Evolutionary conservation across 352 stramenopile species (phyloP), one percentile per base, ranked within the genome.

Genomic region (Aphanomyces cochlioides): DNA sequence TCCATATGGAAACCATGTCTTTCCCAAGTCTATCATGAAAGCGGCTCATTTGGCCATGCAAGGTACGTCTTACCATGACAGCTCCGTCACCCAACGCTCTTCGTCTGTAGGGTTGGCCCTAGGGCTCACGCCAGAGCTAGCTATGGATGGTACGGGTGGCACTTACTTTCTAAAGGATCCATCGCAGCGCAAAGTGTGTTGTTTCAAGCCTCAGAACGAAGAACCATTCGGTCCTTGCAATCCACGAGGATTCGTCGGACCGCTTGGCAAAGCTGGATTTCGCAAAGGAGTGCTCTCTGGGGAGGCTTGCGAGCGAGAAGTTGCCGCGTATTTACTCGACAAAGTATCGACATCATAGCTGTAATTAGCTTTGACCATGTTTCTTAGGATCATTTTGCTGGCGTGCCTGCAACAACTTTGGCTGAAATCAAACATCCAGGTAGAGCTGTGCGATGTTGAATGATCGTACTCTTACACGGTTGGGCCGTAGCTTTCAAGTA

Each of bases 201-300:
- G 97, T 36, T 99, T 99, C 78, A 99, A 99, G 70, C 96, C 97
- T 43, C 84, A 97, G 65, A 97, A 99, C 75, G 97, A 99, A 75
- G 97, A 99, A 71, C 96, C 97, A 0, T 99, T 98, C 74, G 96
- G 94, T 0, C 93, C 94, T 53, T 98, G 98, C 77, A 99, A 99
- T 79, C 97, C 97, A 8, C 89, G 96, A 40, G 93, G 93, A 7
- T 92, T 98, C 50, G 82, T 98, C 34, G 88, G 82, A 19, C 77
- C 84, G 47, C 76, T 95, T 7, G 87, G 85, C 15, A 82, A 90
- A 78, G 84, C 50, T 81, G 87, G 34, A 72, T 97, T 90, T 41
- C 84, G 97, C 39, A 81, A 90, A 59, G 96, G 96, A 0, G 97
- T 99, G 67, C 78, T 93, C 28, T 97, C 96, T 28, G 97, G 97